Evolutionary conservation across 805 yeast species (phyloP).

Genomic region (Tetrapisispora arboricola): DNA sequence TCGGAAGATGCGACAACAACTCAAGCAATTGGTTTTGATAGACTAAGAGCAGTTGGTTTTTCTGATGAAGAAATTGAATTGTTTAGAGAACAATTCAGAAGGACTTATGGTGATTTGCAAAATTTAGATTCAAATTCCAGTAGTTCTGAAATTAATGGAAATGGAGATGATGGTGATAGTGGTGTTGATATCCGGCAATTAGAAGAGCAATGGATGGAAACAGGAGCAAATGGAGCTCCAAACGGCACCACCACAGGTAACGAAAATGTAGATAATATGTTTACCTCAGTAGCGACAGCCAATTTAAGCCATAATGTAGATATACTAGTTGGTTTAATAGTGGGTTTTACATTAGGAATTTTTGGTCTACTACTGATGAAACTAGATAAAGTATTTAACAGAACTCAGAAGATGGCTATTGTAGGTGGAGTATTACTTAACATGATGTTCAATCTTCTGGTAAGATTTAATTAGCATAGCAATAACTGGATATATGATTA

Average conservation of each 20-base stretch:
- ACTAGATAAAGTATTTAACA: conserved; percentile 51
- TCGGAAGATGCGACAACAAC: conserved; percentile 23
- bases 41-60: conserved; percentile 76
- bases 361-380: conserved; percentile 53
- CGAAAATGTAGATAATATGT: conserved; percentile 26
- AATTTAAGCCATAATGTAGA: conserved; percentile 49
- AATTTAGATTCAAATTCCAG: conserved; percentile 11
- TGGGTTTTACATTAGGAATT: conserved; percentile 72
- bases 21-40: conserved; percentile 74
- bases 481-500: too few species aligned
- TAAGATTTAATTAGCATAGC: neutral
- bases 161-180: conserved; percentile 6
- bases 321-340: conserved; percentile 53
- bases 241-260: conserved; percentile 47
- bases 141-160: conserved; percentile 6
- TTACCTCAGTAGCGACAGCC: conserved; percentile 32
- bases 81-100: conserved; percentile 63
- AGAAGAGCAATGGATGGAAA: conserved; percentile 85
- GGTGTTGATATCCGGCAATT: conserved; percentile 47
- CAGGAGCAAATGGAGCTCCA: conserved; percentile 32
- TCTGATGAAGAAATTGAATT: conserved; percentile 65
- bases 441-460: conserved; percentile 47
- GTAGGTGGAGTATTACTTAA: conserved; percentile 63
- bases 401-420: conserved; percentile 56
- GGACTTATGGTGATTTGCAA: conserved; percentile 46